phyloP scores from a whole-genome alignment of 208 protist genomes.

The Ichthyophonus hoferi region DNA sequence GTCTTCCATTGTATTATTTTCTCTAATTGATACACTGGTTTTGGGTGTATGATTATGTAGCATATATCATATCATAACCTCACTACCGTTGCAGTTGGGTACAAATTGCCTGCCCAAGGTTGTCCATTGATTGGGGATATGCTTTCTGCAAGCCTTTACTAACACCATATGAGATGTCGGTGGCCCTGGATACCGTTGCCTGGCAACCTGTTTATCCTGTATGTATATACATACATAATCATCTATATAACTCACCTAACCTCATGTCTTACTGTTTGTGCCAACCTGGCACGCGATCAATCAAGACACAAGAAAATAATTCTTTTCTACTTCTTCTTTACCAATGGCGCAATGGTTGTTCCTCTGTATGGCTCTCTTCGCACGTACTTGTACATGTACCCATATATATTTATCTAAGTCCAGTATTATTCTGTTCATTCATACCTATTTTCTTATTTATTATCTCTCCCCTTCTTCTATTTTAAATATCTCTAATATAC shows the following conservation, averaged over 20 bases:
- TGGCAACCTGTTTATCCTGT: conserved; percentile 88
- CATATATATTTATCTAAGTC: not conserved
- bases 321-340: not conserved
- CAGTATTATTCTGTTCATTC: too few species aligned
- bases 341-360: not conserved
- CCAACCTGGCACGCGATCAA: not conserved
- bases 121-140: conserved; percentile 98
- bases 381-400: not conserved
- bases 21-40: too few species aligned
- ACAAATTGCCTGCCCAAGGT: conserved; percentile 92
- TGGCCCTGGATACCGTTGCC: conserved; percentile 74
- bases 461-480: too few species aligned
- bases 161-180: conserved; percentile 90
- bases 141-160: conserved; percentile 89
- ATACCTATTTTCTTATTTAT: too few species aligned
- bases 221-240: not conserved
- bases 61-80: too few species aligned
- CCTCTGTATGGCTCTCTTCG: not conserved
- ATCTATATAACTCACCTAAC: not conserved
- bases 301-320: not conserved
- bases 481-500: too few species aligned
- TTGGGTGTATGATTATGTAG: too few species aligned
- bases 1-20: too few species aligned
- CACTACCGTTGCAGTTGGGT: too few species aligned
- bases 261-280: not conserved